These are phyloP conservation scores for Arabis hirsuta DNA, from an alignment of 345 rosid genomes.

Conservation along the genomic window DNA sequence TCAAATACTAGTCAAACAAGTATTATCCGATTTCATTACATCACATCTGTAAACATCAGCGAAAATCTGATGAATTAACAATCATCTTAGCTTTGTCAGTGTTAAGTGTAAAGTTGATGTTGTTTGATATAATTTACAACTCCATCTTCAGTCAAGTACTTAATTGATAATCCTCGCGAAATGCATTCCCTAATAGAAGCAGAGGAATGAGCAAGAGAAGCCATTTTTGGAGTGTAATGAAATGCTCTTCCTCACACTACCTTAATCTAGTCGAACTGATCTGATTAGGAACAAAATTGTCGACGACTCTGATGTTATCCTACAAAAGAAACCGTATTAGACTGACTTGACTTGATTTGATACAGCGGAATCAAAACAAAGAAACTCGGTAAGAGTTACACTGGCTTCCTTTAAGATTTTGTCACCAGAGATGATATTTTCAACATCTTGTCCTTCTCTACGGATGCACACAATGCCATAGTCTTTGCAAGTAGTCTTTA, in stretches of 20 bases:
- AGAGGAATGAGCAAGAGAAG: not conserved
- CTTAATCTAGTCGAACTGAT: slow-evolving; percentile 87
- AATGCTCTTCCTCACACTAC: slow-evolving; percentile 41
- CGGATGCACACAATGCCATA: slow-evolving; percentile 87
- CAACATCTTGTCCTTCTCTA: slow-evolving; percentile 78
- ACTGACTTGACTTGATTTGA: not conserved
- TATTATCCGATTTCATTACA: too few species aligned
- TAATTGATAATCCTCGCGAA: slow-evolving; percentile 72
- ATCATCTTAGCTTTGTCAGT: slow-evolving; percentile 15
- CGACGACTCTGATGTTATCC: slow-evolving; percentile 65
- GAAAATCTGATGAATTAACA: not conserved
- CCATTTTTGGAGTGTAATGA: not conserved
- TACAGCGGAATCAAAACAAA: not conserved
- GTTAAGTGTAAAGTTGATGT: slow-evolving; percentile 49
- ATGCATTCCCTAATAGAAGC: slow-evolving; percentile 71
- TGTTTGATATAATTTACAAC: slow-evolving; percentile 64
- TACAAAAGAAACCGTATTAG: slow-evolving; percentile 36
- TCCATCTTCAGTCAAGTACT: slow-evolving; percentile 72
- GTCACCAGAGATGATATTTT: slow-evolving; percentile 56
- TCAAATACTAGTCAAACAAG: not conserved
- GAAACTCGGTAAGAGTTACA: slow-evolving; percentile 45
- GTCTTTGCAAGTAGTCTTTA: slow-evolving; percentile 63
- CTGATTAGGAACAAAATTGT: slow-evolving; percentile 73
- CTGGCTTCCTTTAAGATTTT: slow-evolving; percentile 53
- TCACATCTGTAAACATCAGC: too few species aligned